Base-by-base conservation (phyloP, 2,329 filamentous ascomycete species). In the Drechslerella coelobrocha region DNA sequence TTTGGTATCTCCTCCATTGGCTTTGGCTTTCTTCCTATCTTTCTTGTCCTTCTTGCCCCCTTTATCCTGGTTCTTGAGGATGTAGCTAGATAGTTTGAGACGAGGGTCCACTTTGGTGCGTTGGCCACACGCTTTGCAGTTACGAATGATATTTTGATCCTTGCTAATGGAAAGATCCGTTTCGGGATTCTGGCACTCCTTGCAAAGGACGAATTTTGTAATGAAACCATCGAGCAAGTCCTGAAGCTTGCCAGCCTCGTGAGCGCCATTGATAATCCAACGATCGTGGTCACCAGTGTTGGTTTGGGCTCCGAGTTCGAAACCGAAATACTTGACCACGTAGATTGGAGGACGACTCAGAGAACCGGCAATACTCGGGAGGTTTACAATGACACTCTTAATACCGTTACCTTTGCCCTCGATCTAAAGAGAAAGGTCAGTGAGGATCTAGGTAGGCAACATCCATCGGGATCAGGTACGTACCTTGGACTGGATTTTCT, bases 371-470 rank as follows among this genome's bases (percentile, higher is more conserved):
- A 99, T 92, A 79, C 90, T 95, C 85, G 88, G 91, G 79, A 99
- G 83, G 82, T 99, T 99, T 85, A 96, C 91, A 77, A 99, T 89
- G 78, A 99, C 94, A 77, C 85, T 99, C 85, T 99, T 99, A 87
- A 99, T 99, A 79, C 94, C 94, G 83, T 99, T 99, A 76, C 94
- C 94, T 83, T 99, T 99, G 82, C 94, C 94, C 83, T 99, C 94
- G 77, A 99, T 95, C 86, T 69, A 27, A 19, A 57, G 7, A 1
- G 12, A 5, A 37, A 24, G 9, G 52, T 69, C 53, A 53, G 51
- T 37, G 5, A 10, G 14, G n/a, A n/a, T n/a, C n/a, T 31, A 21
- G 9, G 10, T 10, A 19, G 14, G 27, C 6, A 14, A 45, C 9
- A 9, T 2, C n/a, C 6, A 14, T 47, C 2, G 43, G 21, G 29